Percentiles rank a stretch among this genome's conserved stretches.
These are phyloP conservation scores for Alternaria sp. DNA, from an alignment of 2,329 filamentous ascomycete species.

Conservation along the genomic window DNA sequence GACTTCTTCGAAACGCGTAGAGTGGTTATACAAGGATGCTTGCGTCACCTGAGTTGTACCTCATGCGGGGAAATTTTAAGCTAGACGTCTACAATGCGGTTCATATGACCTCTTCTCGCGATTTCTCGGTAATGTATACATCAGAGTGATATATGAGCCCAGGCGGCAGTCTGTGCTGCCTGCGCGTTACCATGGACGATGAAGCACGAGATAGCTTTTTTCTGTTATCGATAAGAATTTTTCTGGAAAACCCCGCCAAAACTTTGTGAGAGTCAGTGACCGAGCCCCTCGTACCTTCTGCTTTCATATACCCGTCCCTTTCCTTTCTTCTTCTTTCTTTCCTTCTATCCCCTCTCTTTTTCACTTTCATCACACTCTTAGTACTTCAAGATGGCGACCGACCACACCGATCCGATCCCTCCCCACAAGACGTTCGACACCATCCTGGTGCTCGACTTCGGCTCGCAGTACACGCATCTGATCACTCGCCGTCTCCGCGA, in stretches of 20 bases:
- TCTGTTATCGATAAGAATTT: constrained; percentile 13
- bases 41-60: background rate
- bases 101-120: background rate
- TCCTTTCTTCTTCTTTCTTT: constrained; percentile 6
- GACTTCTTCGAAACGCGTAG: too few relatives aligned
- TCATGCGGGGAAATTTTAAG: background rate
- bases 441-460: constrained; percentile 75
- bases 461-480: constrained; percentile 74
- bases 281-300: constrained; percentile 8
- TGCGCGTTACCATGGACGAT: background rate
- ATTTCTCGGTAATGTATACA: background rate
- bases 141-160: background rate
- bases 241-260: constrained; percentile 2
- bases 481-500: constrained; percentile 77
- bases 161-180: background rate
- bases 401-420: constrained; percentile 50
- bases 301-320: constrained; percentile 6
- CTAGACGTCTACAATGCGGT: background rate
- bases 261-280: constrained; percentile 28
- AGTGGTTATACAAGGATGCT: background rate
- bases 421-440: constrained; percentile 66
- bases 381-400: constrained; percentile 45
- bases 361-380: constrained; percentile 13
- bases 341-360: constrained; percentile 11
- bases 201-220: background rate